phyloP scores from a whole-genome alignment of 1,284 basidiomycete species.

The Coriolopsis trogii region DNA sequence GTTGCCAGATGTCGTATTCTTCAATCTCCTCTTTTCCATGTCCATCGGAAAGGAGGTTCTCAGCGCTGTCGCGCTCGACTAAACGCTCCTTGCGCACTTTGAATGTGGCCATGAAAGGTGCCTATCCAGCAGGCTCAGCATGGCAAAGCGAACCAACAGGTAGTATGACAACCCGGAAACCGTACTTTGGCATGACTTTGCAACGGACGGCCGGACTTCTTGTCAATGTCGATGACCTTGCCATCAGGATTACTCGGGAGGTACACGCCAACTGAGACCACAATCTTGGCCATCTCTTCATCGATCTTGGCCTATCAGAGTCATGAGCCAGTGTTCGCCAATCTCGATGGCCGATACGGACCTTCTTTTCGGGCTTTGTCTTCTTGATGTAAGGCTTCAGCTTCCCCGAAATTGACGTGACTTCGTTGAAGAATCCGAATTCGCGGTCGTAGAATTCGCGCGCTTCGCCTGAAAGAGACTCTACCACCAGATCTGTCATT shows the following conservation, averaged over 20 bases:
- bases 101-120: constrained; percentile 99
- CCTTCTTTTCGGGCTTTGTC: constrained; percentile 97
- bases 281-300: constrained; percentile 98
- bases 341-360: constrained; percentile 26
- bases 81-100: constrained; percentile 88
- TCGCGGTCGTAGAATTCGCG: constrained; percentile 93
- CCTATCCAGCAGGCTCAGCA: constrained; percentile 52
- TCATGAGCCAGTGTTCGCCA: not conserved
- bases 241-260: constrained; percentile 98
- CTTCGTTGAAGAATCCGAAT: constrained; percentile 95
- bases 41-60: constrained; percentile 68
- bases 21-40: constrained; percentile 58
- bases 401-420: constrained; percentile 98
- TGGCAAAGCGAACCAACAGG: not conserved
- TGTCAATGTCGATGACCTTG: constrained; percentile 94
- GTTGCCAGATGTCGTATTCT: constrained; percentile 93
- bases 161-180: not conserved
- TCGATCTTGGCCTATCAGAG: constrained; percentile 89
- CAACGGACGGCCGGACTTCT: constrained; percentile 93
- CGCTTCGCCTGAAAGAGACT: constrained; percentile 89
- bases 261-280: constrained; percentile 93
- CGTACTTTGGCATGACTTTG: constrained; percentile 97
- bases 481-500: constrained; percentile 85
- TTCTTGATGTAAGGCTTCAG: constrained; percentile 97
- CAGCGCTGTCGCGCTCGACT: constrained; percentile 63